Conservation (phyloP, 2,329 filamentous ascomycete species). For the Talaromyces piceae region DNA sequence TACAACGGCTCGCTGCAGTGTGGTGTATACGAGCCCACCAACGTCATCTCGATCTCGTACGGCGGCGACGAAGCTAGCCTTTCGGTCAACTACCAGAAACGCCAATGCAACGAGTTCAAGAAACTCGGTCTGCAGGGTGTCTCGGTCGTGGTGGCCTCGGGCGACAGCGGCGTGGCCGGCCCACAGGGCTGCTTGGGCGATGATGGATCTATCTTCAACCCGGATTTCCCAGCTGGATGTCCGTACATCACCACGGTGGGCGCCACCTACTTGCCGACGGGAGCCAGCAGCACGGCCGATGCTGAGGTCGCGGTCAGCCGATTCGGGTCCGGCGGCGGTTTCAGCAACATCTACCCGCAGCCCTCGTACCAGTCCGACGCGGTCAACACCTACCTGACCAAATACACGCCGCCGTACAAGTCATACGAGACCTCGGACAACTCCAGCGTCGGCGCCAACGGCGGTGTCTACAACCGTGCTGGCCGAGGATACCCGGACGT, state of each 20-base stretch:
- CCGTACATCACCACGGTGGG: conserved; percentile 48
- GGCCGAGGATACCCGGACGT: conserved; percentile 58
- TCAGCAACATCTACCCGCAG: conserved; percentile 40
- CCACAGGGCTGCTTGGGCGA: conserved; percentile 28
- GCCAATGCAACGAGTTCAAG: conserved; percentile 41
- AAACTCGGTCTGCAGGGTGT: conserved; percentile 40
- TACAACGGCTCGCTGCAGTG: conserved; percentile 39
- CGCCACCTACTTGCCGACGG: conserved; percentile 25
- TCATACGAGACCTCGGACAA: conserved; percentile 28
- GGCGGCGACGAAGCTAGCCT: conserved; percentile 49
- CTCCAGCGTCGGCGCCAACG: conserved; percentile 26
- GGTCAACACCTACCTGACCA: conserved; percentile 34
- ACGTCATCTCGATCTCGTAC: conserved; percentile 52
- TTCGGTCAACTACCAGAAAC: conserved; percentile 48
- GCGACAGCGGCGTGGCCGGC: conserved; percentile 24
- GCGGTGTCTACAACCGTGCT: conserved; percentile 38
- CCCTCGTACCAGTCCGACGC: conserved; percentile 36
- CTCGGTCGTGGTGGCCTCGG: conserved; percentile 24
- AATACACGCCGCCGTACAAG: conserved; percentile 24
- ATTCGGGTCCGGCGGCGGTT: conserved; percentile 39
- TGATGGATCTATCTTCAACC: conserved; percentile 41
- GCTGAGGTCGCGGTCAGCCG: conserved; percentile 22
- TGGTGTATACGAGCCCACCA: conserved; percentile 43
- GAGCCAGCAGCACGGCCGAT: conserved; percentile 21
- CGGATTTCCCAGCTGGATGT: conserved; percentile 43